Evolutionary conservation across 192 early-diverging fungal species (phyloP).

Genomic region (Gryganskiella cystojenkinii): DNA sequence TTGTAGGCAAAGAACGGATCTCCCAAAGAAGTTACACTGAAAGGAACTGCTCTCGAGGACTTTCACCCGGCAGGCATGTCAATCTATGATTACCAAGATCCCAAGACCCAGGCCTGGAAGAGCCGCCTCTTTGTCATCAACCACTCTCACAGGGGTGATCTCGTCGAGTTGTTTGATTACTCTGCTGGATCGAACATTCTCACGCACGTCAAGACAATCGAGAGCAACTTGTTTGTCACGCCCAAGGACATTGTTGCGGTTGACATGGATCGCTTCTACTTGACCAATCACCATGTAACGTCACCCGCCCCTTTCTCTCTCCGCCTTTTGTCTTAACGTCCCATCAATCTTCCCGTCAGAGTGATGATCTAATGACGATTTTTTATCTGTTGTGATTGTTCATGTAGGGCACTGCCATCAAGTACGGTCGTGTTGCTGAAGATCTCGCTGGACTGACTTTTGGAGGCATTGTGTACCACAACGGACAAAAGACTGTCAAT

Average conservation of each 20-base stretch:
- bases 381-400: neutral
- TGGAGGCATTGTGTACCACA: constrained; percentile 42
- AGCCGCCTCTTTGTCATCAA: constrained; percentile 49
- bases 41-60: constrained; percentile 15
- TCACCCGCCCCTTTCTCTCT: too few relatives aligned
- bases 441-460: constrained; percentile 26
- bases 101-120: constrained; percentile 12
- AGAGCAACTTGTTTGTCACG: constrained; percentile 32
- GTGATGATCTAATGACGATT: neutral
- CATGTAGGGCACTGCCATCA: constrained; percentile 18
- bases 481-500: constrained; percentile 23
- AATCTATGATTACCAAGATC: constrained; percentile 21
- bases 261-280: constrained; percentile 40
- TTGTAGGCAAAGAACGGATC: constrained; percentile 25
- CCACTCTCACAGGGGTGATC: constrained; percentile 43
- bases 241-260: constrained; percentile 41
- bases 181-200: constrained; percentile 13
- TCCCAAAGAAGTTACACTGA: constrained; percentile 23
- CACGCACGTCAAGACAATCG: constrained; percentile 34
- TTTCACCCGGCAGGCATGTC: constrained; percentile 53
- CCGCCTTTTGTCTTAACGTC: too few relatives aligned
- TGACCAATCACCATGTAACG: constrained; percentile 49
- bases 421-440: constrained; percentile 36
- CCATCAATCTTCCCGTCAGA: neutral
- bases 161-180: constrained; percentile 51